These are phyloP conservation scores for Lasiodiplodia gonubiensis DNA, from an alignment of 2,329 filamentous ascomycete genomes.

Conservation along the genomic window DNA sequence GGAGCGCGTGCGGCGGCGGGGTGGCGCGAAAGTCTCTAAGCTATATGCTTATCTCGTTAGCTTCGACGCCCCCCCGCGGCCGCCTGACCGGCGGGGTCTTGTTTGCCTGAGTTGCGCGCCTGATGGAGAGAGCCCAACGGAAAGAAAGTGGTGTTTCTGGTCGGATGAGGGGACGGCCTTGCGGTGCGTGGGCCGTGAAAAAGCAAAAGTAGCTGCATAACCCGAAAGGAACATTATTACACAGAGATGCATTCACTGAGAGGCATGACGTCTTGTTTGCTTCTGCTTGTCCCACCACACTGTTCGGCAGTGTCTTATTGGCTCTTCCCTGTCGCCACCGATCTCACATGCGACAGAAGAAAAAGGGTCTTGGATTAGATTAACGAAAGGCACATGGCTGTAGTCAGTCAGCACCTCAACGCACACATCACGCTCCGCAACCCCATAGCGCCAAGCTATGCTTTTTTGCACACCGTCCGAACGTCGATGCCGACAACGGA, in stretches of 20 bases:
- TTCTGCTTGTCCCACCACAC: neutral
- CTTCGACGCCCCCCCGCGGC: neutral
- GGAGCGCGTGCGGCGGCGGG: neutral
- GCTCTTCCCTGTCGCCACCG: neutral
- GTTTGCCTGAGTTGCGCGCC: neutral
- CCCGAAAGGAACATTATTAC: neutral
- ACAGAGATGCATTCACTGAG: neutral
- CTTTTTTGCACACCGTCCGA: too few species aligned
- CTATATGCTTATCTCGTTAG: neutral
- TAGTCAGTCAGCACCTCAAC: too few species aligned
- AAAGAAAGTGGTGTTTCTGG: too few species aligned
- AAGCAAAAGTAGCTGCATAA: neutral
- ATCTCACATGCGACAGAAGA: neutral
- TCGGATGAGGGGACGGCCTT: too few species aligned
- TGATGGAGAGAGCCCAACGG: neutral
- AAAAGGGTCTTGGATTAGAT: neutral
- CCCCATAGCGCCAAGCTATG: too few species aligned
- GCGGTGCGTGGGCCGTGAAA: neutral
- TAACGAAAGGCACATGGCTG: too few species aligned
- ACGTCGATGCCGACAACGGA: too few species aligned
- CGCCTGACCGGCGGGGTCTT: too few species aligned
- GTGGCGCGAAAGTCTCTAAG: neutral
- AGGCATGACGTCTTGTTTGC: neutral
- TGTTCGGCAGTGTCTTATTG: neutral
- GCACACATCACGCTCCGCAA: too few species aligned